Conservation (phyloP, 2,329 filamentous ascomycete species). For the Aspergillus pseudoglaucus region DNA sequence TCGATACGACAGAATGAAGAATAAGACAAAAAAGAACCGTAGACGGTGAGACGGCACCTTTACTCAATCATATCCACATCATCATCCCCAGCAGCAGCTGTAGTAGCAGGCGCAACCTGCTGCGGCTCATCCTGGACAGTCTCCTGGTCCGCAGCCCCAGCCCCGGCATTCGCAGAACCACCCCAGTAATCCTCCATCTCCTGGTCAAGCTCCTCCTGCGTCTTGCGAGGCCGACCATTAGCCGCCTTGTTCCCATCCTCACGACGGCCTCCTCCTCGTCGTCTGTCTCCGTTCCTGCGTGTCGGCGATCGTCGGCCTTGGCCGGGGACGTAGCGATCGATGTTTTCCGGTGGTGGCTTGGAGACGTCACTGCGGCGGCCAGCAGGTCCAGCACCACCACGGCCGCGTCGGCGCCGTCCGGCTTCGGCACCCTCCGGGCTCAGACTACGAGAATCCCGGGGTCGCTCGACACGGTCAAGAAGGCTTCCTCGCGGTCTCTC, state of each 20-base stretch:
- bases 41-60: not conserved
- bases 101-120: slow-evolving; percentile 23
- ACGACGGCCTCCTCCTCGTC: slow-evolving; percentile 36
- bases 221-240: slow-evolving; percentile 65
- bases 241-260: slow-evolving; percentile 38
- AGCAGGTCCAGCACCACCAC: slow-evolving; percentile 43
- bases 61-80: slow-evolving; percentile 68
- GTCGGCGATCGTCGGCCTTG: slow-evolving; percentile 38
- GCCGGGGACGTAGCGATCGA: slow-evolving; percentile 74
- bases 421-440: slow-evolving; percentile 37
- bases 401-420: slow-evolving; percentile 31
- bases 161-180: slow-evolving; percentile 30
- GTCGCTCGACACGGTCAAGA: slow-evolving; percentile 56
- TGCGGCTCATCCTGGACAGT: slow-evolving; percentile 14
- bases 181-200: slow-evolving; percentile 95
- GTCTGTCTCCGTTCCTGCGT: slow-evolving; percentile 43
- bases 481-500: slow-evolving; percentile 53
- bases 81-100: slow-evolving; percentile 38
- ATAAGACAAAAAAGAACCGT: not conserved
- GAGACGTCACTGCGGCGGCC: slow-evolving; percentile 49
- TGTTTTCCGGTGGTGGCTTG: slow-evolving; percentile 57
- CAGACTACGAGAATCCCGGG: slow-evolving; percentile 35
- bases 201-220: slow-evolving; percentile 85
- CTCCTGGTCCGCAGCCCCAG: slow-evolving; percentile 34
- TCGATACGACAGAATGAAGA: not conserved